A percentile compares a stretch with the other conserved stretches of the same genome.
phyloP scores from a whole-genome alignment of 1,139 yeast species.

The Eremothecium gossypii region DNA sequence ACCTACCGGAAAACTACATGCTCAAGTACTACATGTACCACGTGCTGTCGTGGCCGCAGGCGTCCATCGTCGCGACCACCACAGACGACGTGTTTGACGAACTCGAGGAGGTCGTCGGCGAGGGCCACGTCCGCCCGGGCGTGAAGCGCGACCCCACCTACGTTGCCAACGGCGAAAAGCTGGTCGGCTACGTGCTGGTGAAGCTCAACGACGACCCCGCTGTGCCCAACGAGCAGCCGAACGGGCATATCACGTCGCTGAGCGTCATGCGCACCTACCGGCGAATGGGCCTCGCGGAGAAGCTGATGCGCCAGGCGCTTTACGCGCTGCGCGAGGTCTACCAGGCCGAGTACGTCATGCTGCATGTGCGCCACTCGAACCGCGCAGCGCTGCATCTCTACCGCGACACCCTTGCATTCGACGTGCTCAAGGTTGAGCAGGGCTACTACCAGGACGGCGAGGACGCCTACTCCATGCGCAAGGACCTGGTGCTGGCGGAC shows the following conservation, averaged over 20 bases:
- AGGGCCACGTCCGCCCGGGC: slow-evolving; percentile 12
- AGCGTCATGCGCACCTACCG: slow-evolving; percentile 94
- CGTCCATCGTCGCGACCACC: slow-evolving; percentile 90
- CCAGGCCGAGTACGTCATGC: slow-evolving; percentile 72
- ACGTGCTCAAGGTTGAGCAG: slow-evolving; percentile 71
- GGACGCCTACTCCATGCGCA: slow-evolving; percentile 96
- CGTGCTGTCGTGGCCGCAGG: slow-evolving; percentile 94
- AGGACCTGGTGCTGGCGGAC: slow-evolving; percentile 48
- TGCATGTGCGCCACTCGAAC: slow-evolving; percentile 91
- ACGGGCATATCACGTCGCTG: slow-evolving; percentile 89
- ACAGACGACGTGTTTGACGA: slow-evolving; percentile 34
- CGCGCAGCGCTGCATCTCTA: slow-evolving; percentile 90
- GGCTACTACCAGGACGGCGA: slow-evolving; percentile 95
- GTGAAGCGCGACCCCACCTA: slow-evolving; percentile 43
- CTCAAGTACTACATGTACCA: slow-evolving; percentile 91
- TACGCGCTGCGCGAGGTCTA: slow-evolving; percentile 76
- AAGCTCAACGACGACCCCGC: slow-evolving; percentile 95
- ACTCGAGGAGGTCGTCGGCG: slow-evolving; percentile 18
- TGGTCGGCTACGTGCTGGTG: slow-evolving; percentile 90
- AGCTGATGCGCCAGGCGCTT: slow-evolving; percentile 79
- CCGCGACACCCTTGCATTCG: slow-evolving; percentile 76
- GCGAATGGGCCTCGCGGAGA: slow-evolving; percentile 91
- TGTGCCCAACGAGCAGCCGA: slow-evolving; percentile 57
- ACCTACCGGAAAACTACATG: slow-evolving; percentile 90
- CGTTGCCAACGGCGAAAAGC: slow-evolving; percentile 55